Percentiles rank a stretch among this genome's conserved stretches.
Conservation (phyloP, 495 filamentous ascomycete species). For the Aspergillus wentii region DNA sequence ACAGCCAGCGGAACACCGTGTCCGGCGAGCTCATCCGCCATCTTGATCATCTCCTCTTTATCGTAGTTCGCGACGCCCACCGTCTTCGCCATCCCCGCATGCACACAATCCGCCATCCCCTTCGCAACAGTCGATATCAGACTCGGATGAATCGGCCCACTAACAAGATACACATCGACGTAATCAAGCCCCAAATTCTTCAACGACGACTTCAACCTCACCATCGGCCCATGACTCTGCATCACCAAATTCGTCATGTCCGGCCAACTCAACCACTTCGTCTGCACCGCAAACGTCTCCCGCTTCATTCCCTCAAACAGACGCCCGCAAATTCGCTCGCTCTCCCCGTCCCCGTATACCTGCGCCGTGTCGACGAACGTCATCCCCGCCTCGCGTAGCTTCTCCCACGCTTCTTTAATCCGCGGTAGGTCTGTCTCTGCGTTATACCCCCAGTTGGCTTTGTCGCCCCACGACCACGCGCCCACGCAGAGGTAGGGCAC, state of each 20-base stretch:
- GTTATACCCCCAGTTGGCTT: slow-evolving; percentile 31
- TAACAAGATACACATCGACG: slow-evolving; percentile 76
- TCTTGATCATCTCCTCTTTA: slow-evolving; percentile 33
- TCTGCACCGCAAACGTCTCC: slow-evolving; percentile 24
- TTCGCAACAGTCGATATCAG: slow-evolving; percentile 17
- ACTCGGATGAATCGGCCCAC: slow-evolving; percentile 44
- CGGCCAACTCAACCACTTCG: slow-evolving; percentile 16
- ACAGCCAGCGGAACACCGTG: slow-evolving; percentile 14
- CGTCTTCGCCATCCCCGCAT: slow-evolving; percentile 25
- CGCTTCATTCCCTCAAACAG: slow-evolving; percentile 28
- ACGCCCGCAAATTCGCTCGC: slow-evolving; percentile 30
- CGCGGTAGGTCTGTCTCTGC: slow-evolving; percentile 19
- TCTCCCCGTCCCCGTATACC: slow-evolving; percentile 33
- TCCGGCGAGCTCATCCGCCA: slow-evolving; percentile 20
- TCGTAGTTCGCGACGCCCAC: slow-evolving; percentile 41
- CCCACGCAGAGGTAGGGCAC: slow-evolving; percentile 31
- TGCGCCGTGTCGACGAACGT: slow-evolving; percentile 39
- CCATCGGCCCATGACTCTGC: slow-evolving; percentile 14
- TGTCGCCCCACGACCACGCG: slow-evolving; percentile 40
- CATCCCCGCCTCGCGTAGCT: slow-evolving; percentile 19
- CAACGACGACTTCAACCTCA: slow-evolving; percentile 31
- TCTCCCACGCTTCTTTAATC: slow-evolving; percentile 30
- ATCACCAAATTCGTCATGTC: slow-evolving; percentile 12
- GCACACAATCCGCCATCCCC: slow-evolving; percentile 33
- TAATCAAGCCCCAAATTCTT: slow-evolving; percentile 66